These are phyloP conservation scores for Paecilomyces variotii DNA, from an alignment of 2,329 filamentous ascomycete genomes.

Conservation along the genomic window DNA sequence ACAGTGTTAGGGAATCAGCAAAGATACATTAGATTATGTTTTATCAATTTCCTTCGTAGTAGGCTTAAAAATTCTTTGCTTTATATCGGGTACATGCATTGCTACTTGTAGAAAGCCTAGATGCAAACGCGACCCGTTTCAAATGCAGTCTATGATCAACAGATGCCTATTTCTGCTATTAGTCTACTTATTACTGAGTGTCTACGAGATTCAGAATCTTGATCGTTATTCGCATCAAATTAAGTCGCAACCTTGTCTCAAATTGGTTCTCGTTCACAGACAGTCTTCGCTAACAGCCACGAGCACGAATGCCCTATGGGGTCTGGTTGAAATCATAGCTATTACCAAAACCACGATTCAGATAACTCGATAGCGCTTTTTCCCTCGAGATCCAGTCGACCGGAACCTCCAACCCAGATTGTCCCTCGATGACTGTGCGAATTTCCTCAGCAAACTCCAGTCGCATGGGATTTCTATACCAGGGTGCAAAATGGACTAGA, in stretches of 20 bases:
- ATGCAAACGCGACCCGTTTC: not conserved
- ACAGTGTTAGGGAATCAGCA: not conserved
- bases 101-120: not conserved
- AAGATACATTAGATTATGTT: not conserved
- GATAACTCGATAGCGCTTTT: constrained; percentile 40
- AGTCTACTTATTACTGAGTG: no score
- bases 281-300: not conserved
- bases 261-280: not conserved
- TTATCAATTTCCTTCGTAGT: not conserved
- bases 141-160: no score
- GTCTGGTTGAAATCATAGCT: constrained; percentile 54
- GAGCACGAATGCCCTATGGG: not conserved
- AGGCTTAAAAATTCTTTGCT: not conserved
- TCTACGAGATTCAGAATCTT: no score
- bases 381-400: constrained; percentile 42
- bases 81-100: not conserved
- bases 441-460: constrained; percentile 48
- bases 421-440: constrained; percentile 35
- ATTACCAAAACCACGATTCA: constrained; percentile 53
- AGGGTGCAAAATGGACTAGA: constrained; percentile 47
- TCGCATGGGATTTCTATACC: constrained; percentile 53
- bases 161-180: no score
- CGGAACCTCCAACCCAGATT: constrained; percentile 42
- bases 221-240: not conserved
- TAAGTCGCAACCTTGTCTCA: not conserved